Conservation (phyloP, 352 stramenopile species). For the Pythium biforme region DNA sequence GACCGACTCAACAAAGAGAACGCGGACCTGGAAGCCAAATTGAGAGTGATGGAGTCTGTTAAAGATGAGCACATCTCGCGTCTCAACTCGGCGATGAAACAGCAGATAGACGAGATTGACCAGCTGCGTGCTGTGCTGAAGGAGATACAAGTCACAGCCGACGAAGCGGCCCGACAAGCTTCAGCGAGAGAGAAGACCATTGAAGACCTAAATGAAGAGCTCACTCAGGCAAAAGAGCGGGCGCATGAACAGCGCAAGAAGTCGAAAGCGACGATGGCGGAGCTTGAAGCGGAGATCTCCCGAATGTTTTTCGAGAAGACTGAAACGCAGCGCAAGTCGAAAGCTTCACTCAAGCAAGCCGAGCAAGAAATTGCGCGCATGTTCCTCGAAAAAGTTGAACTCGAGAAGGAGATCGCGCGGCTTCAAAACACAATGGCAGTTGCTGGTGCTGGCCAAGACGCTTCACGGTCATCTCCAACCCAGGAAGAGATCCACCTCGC, state of each 20-base stretch:
- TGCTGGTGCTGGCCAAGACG: not conserved
- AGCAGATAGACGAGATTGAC: conserved; percentile 26
- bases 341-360: conserved; percentile 52
- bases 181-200: conserved; percentile 27
- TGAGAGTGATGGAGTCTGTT: conserved; percentile 34
- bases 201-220: conserved; percentile 27
- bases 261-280: conserved; percentile 35
- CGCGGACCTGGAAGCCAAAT: not conserved
- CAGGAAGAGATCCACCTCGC: not conserved
- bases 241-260: conserved; percentile 39
- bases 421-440: not conserved
- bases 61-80: conserved; percentile 35
- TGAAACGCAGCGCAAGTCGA: conserved; percentile 46
- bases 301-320: conserved; percentile 55
- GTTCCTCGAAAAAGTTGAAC: conserved; percentile 53
- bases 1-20: not conserved
- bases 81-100: conserved; percentile 33
- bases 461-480: not conserved
- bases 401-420: conserved; percentile 35
- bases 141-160: not conserved
- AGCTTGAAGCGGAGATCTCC: conserved; percentile 54
- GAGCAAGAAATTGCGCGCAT: conserved; percentile 54
- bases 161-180: conserved; percentile 6
- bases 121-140: not conserved
- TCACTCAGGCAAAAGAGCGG: conserved; percentile 31